phyloP scores from a whole-genome alignment of 192 early-diverging fungal genomes.

The Coemansia sp. region DNA sequence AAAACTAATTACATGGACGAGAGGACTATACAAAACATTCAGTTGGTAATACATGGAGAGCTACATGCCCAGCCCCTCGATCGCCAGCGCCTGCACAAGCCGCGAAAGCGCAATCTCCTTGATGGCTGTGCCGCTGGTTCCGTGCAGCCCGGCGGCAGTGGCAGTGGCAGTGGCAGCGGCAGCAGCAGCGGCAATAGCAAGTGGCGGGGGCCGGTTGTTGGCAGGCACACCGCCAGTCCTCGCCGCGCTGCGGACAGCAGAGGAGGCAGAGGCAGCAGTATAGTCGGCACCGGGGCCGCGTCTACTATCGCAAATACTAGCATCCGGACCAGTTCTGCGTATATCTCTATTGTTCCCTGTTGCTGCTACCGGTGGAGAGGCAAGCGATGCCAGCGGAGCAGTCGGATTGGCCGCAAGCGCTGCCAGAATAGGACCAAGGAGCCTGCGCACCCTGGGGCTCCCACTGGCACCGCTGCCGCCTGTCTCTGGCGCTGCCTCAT shows the following conservation, averaged over 20 bases:
- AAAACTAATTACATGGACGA: too few relatives aligned
- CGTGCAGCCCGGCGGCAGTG: not conserved
- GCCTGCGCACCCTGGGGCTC: constrained; percentile 12
- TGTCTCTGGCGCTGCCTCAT: not conserved
- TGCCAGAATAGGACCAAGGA: constrained; percentile 24
- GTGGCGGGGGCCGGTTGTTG: not conserved
- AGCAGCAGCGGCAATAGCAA: not conserved
- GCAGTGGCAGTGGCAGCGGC: not conserved
- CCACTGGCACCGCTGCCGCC: not conserved
- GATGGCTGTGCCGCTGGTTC: constrained; percentile 7
- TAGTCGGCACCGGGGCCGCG: too few relatives aligned
- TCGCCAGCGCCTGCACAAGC: constrained; percentile 40
- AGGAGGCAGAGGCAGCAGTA: not conserved
- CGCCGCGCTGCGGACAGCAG: not conserved
- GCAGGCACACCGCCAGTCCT: not conserved
- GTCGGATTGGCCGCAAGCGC: constrained; percentile 15
- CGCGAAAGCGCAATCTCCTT: constrained; percentile 41
- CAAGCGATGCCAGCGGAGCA: constrained; percentile 2
- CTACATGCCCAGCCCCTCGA: constrained; percentile 52
- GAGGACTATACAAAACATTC: too few relatives aligned
- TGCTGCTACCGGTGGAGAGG: not conserved
- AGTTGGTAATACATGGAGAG: too few relatives aligned
- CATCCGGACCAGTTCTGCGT: too few relatives aligned
- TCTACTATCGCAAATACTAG: too few relatives aligned
- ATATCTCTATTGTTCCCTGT: too few relatives aligned